Conservation (phyloP, 2,329 filamentous ascomycete species). For the Volutella citrinella region DNA sequence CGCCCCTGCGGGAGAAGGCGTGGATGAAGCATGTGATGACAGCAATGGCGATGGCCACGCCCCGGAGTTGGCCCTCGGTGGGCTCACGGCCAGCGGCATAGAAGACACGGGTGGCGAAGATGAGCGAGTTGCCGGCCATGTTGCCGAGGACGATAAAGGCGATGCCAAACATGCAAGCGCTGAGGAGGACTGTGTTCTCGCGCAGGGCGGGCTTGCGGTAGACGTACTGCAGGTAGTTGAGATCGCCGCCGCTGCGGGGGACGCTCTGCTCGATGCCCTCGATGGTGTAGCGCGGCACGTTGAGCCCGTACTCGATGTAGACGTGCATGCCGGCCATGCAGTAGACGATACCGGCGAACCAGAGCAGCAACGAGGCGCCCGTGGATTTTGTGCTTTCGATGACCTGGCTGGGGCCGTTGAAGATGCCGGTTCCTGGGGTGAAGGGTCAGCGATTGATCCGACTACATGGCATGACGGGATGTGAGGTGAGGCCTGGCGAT, state of each 20-base stretch:
- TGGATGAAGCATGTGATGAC: constrained; percentile 47
- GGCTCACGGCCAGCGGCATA: constrained; percentile 30
- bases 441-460: constrained; percentile 11
- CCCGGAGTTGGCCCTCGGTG: constrained; percentile 35
- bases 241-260: constrained; percentile 44
- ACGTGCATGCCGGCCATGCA: constrained; percentile 34
- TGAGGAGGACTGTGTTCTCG: constrained; percentile 33
- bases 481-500: too few species aligned
- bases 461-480: not conserved
- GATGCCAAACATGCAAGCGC: constrained; percentile 44
- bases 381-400: constrained; percentile 32
- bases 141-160: constrained; percentile 46
- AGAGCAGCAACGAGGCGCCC: constrained; percentile 36
- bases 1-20: constrained; percentile 44
- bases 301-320: constrained; percentile 45
- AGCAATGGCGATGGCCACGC: constrained; percentile 44
- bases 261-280: constrained; percentile 37
- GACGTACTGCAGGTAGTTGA: constrained; percentile 48
- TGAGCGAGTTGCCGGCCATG: constrained; percentile 46
- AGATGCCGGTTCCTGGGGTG: constrained; percentile 34
- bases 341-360: constrained; percentile 38
- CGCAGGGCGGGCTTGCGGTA: constrained; percentile 35
- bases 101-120: constrained; percentile 41
- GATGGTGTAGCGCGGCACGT: constrained; percentile 40
- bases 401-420: constrained; percentile 32